Evolutionary conservation across 768 basidiomycete genomes (phyloP).

Genomic region (Lactarius sp.): DNA sequence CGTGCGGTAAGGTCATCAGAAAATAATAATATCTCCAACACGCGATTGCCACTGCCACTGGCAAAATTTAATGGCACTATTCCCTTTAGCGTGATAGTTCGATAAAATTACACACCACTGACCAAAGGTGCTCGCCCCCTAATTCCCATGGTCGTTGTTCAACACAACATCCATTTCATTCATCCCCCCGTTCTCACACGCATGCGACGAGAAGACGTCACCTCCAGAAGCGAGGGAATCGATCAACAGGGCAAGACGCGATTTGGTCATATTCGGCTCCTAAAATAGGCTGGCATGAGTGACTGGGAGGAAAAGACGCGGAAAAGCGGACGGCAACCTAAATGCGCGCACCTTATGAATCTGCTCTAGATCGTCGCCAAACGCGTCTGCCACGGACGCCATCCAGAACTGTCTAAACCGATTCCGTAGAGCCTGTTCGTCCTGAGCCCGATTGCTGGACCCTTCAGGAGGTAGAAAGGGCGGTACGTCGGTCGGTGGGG

Average conservation of each 20-base stretch:
- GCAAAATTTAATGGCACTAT: not conserved
- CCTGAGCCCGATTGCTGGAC: conserved; percentile 33
- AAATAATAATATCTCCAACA: not conserved
- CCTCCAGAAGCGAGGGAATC: conserved; percentile 79
- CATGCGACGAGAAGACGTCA: conserved; percentile 51
- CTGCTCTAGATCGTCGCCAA: conserved; percentile 77
- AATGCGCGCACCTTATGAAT: conserved; percentile 60
- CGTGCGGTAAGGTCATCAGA: not conserved
- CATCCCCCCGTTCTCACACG: conserved; percentile 32
- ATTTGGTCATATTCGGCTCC: conserved; percentile 65
- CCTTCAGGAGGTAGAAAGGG: conserved; percentile 46
- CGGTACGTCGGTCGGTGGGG: conserved; percentile 40
- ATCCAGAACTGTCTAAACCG: conserved; percentile 86
- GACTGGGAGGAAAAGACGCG: conserved; percentile 25
- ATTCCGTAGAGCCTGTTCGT: conserved; percentile 54
- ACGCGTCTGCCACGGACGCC: conserved; percentile 74
- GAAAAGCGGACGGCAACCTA: not conserved
- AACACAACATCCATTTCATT: conserved; percentile 79
- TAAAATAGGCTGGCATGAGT: conserved; percentile 24
- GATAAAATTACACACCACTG: not conserved
- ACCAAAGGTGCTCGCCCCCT: not conserved
- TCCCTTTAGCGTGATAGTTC: not conserved
- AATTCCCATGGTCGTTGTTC: conserved; percentile 28
- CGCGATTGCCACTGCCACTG: not conserved
- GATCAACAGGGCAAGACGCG: conserved; percentile 68